Percentiles rank a stretch among this genome's conserved stretches.
phyloP scores from a whole-genome alignment of 2,329 filamentous ascomycete species.

The Raffaelea arxii region DNA sequence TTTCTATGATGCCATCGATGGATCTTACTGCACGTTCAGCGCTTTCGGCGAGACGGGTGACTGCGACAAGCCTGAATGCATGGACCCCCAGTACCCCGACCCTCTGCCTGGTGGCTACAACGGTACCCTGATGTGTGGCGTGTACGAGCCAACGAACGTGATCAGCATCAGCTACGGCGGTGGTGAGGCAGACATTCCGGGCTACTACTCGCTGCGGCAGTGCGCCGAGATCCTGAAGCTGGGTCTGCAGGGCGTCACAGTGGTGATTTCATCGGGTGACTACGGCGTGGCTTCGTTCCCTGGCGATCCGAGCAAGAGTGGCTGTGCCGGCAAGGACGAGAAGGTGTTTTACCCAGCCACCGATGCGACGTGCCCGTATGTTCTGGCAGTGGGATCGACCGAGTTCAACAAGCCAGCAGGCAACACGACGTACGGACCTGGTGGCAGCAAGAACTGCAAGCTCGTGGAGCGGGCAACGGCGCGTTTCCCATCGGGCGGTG shows the following conservation, averaged over 20 bases:
- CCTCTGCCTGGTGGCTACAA: slow-evolving; percentile 34
- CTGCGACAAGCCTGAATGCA: slow-evolving; percentile 20
- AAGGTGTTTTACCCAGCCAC: slow-evolving; percentile 14
- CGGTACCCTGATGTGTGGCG: slow-evolving; percentile 26
- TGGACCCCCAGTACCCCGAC: slow-evolving; percentile 41
- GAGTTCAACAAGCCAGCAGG: slow-evolving; percentile 20
- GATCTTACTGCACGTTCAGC: slow-evolving; percentile 37
- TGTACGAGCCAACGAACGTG: slow-evolving; percentile 41
- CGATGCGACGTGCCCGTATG: slow-evolving; percentile 31
- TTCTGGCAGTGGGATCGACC: slow-evolving; percentile 43
- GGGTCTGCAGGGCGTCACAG: slow-evolving; percentile 35
- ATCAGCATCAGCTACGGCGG: slow-evolving; percentile 48
- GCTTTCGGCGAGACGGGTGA: slow-evolving; percentile 38
- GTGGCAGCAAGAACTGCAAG: slow-evolving; percentile 1
- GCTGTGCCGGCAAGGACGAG: slow-evolving; percentile 13
- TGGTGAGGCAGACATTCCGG: slow-evolving; percentile 41
- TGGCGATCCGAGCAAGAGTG: slow-evolving; percentile 20
- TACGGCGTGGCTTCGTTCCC: slow-evolving; percentile 29
- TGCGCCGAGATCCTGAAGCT: slow-evolving; percentile 44
- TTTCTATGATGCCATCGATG: slow-evolving; percentile 39
- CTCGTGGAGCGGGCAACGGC: slow-evolving; percentile 14
- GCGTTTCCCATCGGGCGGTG: slow-evolving; percentile 27
- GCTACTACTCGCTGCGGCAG: slow-evolving; percentile 41
- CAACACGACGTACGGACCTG: background rate
- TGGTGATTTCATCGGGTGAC: slow-evolving; percentile 39